Base-by-base conservation (phyloP, 2,329 filamentous ascomycete genomes). In the Dichotomopilus funicola region DNA sequence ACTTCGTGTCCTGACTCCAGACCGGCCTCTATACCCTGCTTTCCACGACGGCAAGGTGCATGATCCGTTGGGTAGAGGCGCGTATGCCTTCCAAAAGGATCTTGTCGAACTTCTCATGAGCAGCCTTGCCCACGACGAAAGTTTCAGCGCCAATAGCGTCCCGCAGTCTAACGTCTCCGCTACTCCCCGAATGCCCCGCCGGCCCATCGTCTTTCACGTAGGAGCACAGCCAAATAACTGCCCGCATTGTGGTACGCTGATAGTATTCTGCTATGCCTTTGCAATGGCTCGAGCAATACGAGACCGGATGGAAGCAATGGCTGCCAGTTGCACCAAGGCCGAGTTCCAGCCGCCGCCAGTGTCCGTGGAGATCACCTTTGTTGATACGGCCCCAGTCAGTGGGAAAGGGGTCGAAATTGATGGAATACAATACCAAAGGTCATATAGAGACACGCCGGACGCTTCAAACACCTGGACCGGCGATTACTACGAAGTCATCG, bases 201-300 rank as follows among this genome's bases (percentile, higher is more conserved):
- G 49, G 3, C 54, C 54, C 33, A 56, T 56, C 37, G 27, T 56
- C 43, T 43, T 56, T 42, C 50, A 53, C 10, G 50, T 47, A 35
- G 55, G 55, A 31, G 38, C 37, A 10, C 55, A 57, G 47, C 55
- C 55, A 3, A 57, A 57, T 41, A 53, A 53, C 46, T 57, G 50
- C 3, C 50, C 55, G 3, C 55, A 57, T 27, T 36, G 37, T 42
- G 55, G 51, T 35, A 57, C 50, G 8, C 45, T 57, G 1, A 41
- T 50, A 10, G 50, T 53, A 34, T 53, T 57, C n/a, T 53, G 35
- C 27, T 53, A 50, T 8, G 51, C 55, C 10, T 57, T 57, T n/a
- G 37, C 55, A 3, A n/a, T 56, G n/a, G 54, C 54, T 11, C 45
- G 45, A 9, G 44, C 42, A n/a, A 49, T 53, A 7, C 41, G 45